These are phyloP conservation scores for Silybum marianum DNA, from an alignment of 129 eudicot genomes.

Conservation along the genomic window DNA sequence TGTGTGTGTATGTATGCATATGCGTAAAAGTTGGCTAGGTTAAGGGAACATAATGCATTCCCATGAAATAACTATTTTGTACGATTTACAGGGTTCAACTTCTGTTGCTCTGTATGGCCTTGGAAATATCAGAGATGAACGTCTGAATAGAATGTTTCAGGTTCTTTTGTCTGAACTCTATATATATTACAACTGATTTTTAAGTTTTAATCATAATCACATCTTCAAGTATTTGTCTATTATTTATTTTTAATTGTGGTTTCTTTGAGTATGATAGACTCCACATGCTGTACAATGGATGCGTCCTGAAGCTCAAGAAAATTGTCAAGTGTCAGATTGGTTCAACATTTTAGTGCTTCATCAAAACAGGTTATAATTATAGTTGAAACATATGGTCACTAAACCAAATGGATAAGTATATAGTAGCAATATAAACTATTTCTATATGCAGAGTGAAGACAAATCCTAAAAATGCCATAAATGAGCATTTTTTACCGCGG, in stretches of 20 bases:
- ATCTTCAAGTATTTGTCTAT: background rate
- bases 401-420: conserved; percentile 6
- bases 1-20: too few species aligned
- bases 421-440: conserved; percentile 2
- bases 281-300: conserved; percentile 99
- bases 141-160: conserved; percentile 99
- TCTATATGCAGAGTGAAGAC: conserved; percentile 74
- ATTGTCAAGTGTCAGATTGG: conserved; percentile 93
- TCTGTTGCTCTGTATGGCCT: conserved; percentile 96
- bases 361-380: conserved; percentile 73
- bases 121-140: conserved; percentile 98
- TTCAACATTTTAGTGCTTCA: conserved; percentile 94
- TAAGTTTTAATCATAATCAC: background rate
- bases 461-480: conserved; percentile 98
- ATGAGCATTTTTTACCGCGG: conserved; percentile 94
- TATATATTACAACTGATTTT: background rate
- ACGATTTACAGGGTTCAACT: conserved; percentile 67
- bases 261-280: conserved; percentile 49
- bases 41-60: background rate
- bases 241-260: conserved; percentile 12
- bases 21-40: background rate
- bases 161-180: conserved; percentile 34
- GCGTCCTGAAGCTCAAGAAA: conserved; percentile 96
- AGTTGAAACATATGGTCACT: background rate
- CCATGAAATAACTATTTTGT: background rate